Percentiles rank a stretch among this genome's conserved stretches.
phyloP scores from a whole-genome alignment of 495 filamentous ascomycete species.

The Darksidea phi region DNA sequence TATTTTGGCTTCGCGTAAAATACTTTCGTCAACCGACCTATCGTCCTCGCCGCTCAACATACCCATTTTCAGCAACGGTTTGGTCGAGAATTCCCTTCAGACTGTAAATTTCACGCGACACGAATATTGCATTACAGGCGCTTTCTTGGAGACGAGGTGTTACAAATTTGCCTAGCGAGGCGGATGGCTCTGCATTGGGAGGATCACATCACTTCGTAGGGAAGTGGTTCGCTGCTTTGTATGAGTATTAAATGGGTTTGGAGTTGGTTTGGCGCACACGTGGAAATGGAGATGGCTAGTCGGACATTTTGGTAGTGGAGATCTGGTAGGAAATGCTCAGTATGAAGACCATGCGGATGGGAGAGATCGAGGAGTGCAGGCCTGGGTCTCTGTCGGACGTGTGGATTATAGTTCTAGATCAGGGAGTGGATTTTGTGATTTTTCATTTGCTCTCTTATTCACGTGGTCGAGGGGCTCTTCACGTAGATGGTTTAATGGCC shows the following conservation, averaged over 20 bases:
- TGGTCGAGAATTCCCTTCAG: background rate
- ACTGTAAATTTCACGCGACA: background rate
- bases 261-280: background rate
- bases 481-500: conserved; percentile 14
- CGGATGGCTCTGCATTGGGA: background rate
- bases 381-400: background rate
- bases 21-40: background rate
- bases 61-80: too few relatives aligned
- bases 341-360: background rate
- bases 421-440: background rate
- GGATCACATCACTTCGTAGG: conserved; percentile 2
- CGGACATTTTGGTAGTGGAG: too few relatives aligned
- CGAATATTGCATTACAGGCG: conserved; percentile 16
- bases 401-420: conserved; percentile 1
- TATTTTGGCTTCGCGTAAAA: conserved; percentile 97
- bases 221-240: background rate
- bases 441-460: background rate
- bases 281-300: background rate
- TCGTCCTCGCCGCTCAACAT: background rate
- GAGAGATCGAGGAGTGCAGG: conserved; percentile 19
- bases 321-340: background rate
- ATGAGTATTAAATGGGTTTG: conserved; percentile 4
- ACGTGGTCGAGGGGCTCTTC: background rate
- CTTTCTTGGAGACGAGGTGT: too few relatives aligned
- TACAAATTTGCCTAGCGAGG: too few relatives aligned